phyloP scores from a whole-genome alignment of 768 basidiomycete species.

The Calocybe indica region DNA sequence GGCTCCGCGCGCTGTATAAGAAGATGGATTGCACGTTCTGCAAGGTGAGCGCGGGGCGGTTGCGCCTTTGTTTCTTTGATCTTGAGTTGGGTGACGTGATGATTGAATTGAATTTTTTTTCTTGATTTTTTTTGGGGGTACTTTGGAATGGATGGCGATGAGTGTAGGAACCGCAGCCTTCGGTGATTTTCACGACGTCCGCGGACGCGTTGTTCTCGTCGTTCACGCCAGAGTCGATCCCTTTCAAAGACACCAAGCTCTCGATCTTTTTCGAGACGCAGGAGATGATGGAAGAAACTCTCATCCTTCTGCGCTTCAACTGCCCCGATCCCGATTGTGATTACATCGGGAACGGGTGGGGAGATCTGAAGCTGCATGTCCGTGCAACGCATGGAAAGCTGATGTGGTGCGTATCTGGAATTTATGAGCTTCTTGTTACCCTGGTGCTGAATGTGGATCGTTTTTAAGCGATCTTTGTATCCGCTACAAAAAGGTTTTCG shows the following conservation, averaged over 20 bases:
- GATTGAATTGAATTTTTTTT: background rate
- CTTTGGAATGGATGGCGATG: background rate
- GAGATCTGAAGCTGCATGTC: constrained; percentile 81
- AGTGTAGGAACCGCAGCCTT: constrained; percentile 61
- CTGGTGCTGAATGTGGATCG: background rate
- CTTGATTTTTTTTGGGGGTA: background rate
- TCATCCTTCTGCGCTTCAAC: constrained; percentile 89
- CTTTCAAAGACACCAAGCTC: constrained; percentile 67
- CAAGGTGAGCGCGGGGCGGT: constrained; percentile 51
- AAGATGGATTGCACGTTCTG: constrained; percentile 93
- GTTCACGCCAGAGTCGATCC: constrained; percentile 48
- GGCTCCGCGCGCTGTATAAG: constrained; percentile 89
- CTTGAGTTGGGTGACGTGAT: no score
- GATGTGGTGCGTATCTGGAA: constrained; percentile 60
- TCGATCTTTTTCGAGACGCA: constrained; percentile 81
- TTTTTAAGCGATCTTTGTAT: constrained; percentile 75
- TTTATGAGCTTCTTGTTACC: background rate
- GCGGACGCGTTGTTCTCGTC: constrained; percentile 55
- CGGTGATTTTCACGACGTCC: constrained; percentile 71
- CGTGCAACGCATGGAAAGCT: constrained; percentile 68
- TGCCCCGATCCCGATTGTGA: constrained; percentile 84
- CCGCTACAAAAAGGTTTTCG: constrained; percentile 86
- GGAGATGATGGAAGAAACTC: constrained; percentile 93
- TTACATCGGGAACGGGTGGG: constrained; percentile 84
- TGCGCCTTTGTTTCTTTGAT: no score